Base-by-base conservation (phyloP, 2,329 filamentous ascomycete species). In the Capronia epimyces region DNA sequence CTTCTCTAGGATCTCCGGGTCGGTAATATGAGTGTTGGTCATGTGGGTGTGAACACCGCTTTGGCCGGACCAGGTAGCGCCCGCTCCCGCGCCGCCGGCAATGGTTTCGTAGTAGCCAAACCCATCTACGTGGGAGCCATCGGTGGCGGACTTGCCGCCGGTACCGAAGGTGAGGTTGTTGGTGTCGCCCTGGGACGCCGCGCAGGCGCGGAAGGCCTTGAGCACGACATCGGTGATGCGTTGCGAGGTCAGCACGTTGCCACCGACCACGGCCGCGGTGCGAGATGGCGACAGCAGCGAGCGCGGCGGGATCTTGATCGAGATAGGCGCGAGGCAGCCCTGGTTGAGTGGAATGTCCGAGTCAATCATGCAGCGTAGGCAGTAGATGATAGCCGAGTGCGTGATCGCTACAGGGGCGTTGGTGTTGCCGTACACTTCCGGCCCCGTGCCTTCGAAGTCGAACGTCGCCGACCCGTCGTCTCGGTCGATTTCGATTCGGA, bases 81-180 rank as follows among this genome's bases (percentile, higher is more conserved):
- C 86, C 0, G 87, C 87, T 22, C 87, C 87, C 32, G 78, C 81
- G 0, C 87, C 87, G 32, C 87, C 87, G 0, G 84, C 83, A 56
- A 93, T 89, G 4, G 87, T 91, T 67, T 93, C 87, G 66, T 86
- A 86, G 63, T 89, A 90, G 0, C 86, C 86, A 62, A 89, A 89
- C 0, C 85, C 55, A 20, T 52, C 31, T 25, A 52, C 50, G 8
- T 46, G 46, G 22, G 39, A 46, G 15, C 43, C 49, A 13, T 43
- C 34, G 3, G 22, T 6, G 20, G 16, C 3, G 40, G 24, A 45
- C 15, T 20, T 45, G 10, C 55, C 60, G 20, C 61, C 58, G 2
- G 31, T 49, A 25, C 63, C 63, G 34, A 65, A 65, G n/a, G 60
- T 61, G 2, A 66, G 43, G 43, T 60, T 63, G 49, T 66, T 66